Percentiles rank a stretch among this genome's conserved stretches.
These are phyloP conservation scores for Plasmodium fragile DNA, from an alignment of 169 alveolate species.

Conservation along the genomic window DNA sequence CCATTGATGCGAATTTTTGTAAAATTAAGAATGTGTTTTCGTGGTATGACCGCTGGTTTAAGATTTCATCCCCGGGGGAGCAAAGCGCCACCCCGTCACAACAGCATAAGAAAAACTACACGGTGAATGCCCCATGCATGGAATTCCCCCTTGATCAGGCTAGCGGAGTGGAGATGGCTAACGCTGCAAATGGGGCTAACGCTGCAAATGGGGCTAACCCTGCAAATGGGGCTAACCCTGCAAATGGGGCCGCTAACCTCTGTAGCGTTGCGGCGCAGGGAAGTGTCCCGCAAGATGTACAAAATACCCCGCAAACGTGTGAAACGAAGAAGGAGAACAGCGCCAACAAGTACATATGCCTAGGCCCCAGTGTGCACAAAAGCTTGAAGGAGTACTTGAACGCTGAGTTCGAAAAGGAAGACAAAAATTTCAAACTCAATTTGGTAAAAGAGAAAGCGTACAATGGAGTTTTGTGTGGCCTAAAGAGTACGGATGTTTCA, in stretches of 20 bases:
- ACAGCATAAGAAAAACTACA: not conserved
- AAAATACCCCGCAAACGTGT: not conserved
- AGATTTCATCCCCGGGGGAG: not conserved
- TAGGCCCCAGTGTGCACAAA: conserved; percentile 60
- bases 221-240: not conserved
- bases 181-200: not conserved
- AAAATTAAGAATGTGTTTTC: conserved; percentile 24
- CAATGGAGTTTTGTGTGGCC: conserved; percentile 74
- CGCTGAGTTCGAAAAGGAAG: conserved; percentile 38
- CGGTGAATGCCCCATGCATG: not conserved
- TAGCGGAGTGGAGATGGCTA: not conserved
- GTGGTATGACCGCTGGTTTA: conserved; percentile 63
- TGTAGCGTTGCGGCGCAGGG: no score
- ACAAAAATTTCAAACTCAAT: conserved; percentile 21
- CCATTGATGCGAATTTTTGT: conserved; percentile 42
- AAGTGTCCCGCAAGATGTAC: not conserved
- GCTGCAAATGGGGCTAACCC: not conserved
- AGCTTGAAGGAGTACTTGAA: conserved; percentile 52
- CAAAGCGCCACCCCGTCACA: not conserved
- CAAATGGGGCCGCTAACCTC: not conserved
- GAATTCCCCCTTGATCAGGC: not conserved
- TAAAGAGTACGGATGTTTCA: conserved; percentile 82
- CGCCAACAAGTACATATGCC: not conserved
- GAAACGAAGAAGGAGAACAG: not conserved
- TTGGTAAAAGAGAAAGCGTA: conserved; percentile 12